These are phyloP conservation scores for Colletotrichum theobromicola DNA, from an alignment of 2,329 filamentous ascomycete species.

Conservation along the genomic window DNA sequence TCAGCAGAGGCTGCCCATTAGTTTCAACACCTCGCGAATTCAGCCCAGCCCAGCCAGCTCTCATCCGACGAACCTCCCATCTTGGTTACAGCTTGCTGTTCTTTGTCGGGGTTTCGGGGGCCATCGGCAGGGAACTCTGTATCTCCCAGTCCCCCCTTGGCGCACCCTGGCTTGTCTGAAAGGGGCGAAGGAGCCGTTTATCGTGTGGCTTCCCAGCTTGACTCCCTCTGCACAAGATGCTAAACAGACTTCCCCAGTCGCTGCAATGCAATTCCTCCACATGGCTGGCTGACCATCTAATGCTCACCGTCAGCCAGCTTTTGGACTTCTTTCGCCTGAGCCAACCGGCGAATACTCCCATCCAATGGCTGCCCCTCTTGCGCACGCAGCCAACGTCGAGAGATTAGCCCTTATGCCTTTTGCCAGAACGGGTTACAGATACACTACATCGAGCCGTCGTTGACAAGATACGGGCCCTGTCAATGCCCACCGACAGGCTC, in stretches of 20 bases:
- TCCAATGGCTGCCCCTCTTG: neutral
- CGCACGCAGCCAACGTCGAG: neutral
- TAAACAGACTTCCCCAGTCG: neutral
- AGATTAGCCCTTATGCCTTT: neutral
- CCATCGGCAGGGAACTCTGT: neutral
- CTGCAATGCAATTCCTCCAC: neutral
- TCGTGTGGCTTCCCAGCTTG: slow-evolving; percentile 9
- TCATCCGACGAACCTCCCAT: neutral
- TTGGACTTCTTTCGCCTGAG: neutral
- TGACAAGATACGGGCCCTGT: neutral
- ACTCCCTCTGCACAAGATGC: neutral
- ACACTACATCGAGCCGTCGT: neutral
- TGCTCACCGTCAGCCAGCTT: neutral
- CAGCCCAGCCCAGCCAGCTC: slow-evolving; percentile 12
- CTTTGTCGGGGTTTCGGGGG: slow-evolving; percentile 1
- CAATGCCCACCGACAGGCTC: neutral
- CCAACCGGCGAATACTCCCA: neutral
- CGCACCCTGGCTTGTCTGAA: neutral
- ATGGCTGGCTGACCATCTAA: slow-evolving; percentile 10
- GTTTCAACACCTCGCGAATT: neutral
- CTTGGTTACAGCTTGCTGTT: neutral
- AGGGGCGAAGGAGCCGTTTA: slow-evolving; percentile 6
- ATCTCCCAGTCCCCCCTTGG: neutral
- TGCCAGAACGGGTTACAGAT: neutral
- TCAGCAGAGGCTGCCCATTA: neutral